Evolutionary conservation across 257 asterid species (phyloP).

Genomic region (Rhazya stricta): DNA sequence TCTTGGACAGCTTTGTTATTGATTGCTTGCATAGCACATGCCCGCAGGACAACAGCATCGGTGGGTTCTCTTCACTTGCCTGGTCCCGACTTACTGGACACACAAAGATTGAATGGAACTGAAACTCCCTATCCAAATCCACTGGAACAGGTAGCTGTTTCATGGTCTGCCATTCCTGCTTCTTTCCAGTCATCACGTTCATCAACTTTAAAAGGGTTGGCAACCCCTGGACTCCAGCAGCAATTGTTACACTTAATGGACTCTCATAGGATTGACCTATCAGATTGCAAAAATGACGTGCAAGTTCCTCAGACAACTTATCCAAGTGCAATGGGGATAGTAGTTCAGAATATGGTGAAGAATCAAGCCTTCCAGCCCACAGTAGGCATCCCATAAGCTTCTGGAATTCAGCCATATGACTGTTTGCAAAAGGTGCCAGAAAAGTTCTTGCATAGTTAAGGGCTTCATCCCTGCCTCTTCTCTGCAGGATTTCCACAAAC

Average conservation of each 20-base stretch:
- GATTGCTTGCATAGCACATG: constrained; percentile 91
- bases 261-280: constrained; percentile 69
- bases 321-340: constrained; percentile 64
- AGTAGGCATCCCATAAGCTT: constrained; percentile 76
- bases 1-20: constrained; percentile 75
- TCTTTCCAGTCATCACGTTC: constrained; percentile 74
- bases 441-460: constrained; percentile 57
- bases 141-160: constrained; percentile 84
- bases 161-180: constrained; percentile 88
- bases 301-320: constrained; percentile 62
- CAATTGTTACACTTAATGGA: constrained; percentile 70
- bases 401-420: constrained; percentile 66
- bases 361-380: constrained; percentile 71
- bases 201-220: constrained; percentile 78
- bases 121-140: constrained; percentile 76
- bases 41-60: constrained; percentile 85
- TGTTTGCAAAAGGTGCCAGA: constrained; percentile 58
- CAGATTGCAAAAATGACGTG: constrained; percentile 68
- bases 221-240: constrained; percentile 82
- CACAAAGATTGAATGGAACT: constrained; percentile 83
- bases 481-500: constrained; percentile 71
- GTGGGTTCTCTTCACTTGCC: constrained; percentile 83
- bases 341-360: constrained; percentile 74
- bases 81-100: constrained; percentile 94
- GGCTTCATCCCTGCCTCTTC: constrained; percentile 66